phyloP scores from a whole-genome alignment of 2,329 filamentous ascomycete genomes.

The Apiospora hydei region DNA sequence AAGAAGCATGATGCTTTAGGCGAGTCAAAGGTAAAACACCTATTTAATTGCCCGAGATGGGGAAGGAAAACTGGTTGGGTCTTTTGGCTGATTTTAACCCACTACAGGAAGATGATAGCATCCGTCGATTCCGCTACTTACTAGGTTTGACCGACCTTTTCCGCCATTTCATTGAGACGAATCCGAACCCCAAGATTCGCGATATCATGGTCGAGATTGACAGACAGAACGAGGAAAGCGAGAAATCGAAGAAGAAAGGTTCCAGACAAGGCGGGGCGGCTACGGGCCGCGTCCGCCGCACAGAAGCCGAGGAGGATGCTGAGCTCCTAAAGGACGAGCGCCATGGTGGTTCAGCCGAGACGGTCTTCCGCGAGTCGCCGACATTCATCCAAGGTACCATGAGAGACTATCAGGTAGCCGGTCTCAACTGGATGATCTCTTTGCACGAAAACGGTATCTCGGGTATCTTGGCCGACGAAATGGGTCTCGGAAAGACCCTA shows the following conservation, averaged over 20 bases:
- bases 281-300: constrained; percentile 81
- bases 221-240: constrained; percentile 82
- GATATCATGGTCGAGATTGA: constrained; percentile 96
- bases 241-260: constrained; percentile 74
- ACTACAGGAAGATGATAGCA: constrained; percentile 86
- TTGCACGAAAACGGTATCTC: constrained; percentile 99
- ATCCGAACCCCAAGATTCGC: constrained; percentile 92
- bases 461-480: constrained; percentile 96
- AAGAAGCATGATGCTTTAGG: constrained; percentile 93
- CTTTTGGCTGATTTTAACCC: constrained; percentile 23
- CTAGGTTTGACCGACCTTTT: constrained; percentile 95
- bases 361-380: constrained; percentile 92
- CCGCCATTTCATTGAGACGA: constrained; percentile 98
- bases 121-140: constrained; percentile 92
- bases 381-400: constrained; percentile 87
- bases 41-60: not conserved
- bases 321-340: constrained; percentile 89
- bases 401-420: constrained; percentile 96
- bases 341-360: constrained; percentile 83
- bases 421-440: constrained; percentile 97
- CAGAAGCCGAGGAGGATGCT: constrained; percentile 96
- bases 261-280: constrained; percentile 85
- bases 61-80: not conserved
- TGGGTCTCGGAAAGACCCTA: constrained; percentile 97
- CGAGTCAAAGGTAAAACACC: constrained; percentile 81